Evolutionary conservation across 2,329 filamentous ascomycete species (phyloP).

Genomic region (Pseudocercospora fuligena): DNA sequence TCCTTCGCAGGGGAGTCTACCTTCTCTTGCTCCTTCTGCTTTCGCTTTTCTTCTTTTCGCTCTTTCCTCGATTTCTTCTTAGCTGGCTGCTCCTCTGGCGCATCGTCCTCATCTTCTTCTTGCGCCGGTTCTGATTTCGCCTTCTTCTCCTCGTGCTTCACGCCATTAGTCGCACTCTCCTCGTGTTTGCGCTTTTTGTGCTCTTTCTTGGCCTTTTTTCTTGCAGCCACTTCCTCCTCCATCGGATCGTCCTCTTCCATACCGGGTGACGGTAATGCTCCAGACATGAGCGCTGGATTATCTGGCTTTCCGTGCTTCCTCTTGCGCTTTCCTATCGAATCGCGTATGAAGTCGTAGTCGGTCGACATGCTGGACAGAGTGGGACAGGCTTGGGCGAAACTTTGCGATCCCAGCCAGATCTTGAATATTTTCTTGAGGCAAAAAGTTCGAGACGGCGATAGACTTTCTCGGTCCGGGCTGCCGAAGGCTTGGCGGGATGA

Average conservation of each 20-base stretch:
- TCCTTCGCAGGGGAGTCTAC: slow-evolving; percentile 2
- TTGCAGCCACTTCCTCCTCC: slow-evolving; percentile 28
- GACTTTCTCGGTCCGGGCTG: neutral
- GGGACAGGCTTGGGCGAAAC: neutral
- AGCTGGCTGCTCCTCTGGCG: slow-evolving; percentile 27
- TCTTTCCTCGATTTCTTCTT: slow-evolving; percentile 36
- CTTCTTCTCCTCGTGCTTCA: slow-evolving; percentile 17
- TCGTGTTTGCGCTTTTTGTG: slow-evolving; percentile 40
- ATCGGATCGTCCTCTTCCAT: slow-evolving; percentile 31
- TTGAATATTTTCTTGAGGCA: slow-evolving; percentile 10
- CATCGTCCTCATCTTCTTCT: slow-evolving; percentile 24
- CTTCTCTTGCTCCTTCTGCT: slow-evolving; percentile 21
- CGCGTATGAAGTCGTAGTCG: slow-evolving; percentile 35
- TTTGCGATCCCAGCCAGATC: neutral
- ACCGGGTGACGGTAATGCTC: slow-evolving; percentile 38
- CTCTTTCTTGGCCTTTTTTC: slow-evolving; percentile 41
- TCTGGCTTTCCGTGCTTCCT: slow-evolving; percentile 25
- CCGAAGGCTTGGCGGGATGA: neutral
- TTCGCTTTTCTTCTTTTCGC: slow-evolving; percentile 22
- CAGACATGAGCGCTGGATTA: slow-evolving; percentile 41
- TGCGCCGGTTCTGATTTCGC: slow-evolving; percentile 15
- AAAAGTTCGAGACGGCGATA: neutral
- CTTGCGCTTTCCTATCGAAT: slow-evolving; percentile 34
- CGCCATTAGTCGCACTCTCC: slow-evolving; percentile 20
- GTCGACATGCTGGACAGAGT: slow-evolving; percentile 27